Evolutionary conservation across 495 filamentous ascomycete genomes (phyloP), one percentile per base, ranked within the genome.

Genomic region (Aspergillus indologenus): DNA sequence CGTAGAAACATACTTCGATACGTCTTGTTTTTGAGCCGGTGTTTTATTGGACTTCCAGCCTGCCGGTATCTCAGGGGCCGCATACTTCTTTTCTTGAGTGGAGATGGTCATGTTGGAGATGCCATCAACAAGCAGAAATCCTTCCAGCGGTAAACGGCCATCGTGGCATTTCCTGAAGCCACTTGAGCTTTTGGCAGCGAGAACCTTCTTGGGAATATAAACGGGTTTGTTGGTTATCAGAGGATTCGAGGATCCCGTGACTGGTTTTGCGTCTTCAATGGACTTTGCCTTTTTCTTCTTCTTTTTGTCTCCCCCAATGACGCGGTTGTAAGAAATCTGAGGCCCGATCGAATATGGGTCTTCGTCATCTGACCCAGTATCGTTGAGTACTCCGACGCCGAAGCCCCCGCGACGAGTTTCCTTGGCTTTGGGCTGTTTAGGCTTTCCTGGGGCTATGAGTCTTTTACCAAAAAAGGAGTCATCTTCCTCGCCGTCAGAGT

Each of bases 331-430:
- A n/a, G 88, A 90, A 68, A 96, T 92, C 65, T 85, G 85, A 8
- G 94, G 94, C 0, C 94, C 92, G 20, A 98, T 83, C 47, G 90
- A 90, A 73, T 97, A 98, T 0, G 90, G 90, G 65, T 98, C 95
- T 66, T 97, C 94, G 56, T 98, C 92, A 64, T 98, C 94, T n/a
- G 94, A 97, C 3, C 91, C 93, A 18, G 87, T 96, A 59, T 98
- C 94, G 65, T 98, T 98, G 53, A 98, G 71, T 20, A 97, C 77
- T 3, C 94, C 94, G 15, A 95, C 88, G 0, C 94, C 94, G 49
- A 98, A 91, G 0, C 87, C 89, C 49, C 86, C 83, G 26, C 82
- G 81, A 7, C 64, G 71, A 18, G 81, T 69, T 53, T 75, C 81
- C 43, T 83, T 82, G 15, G 79, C 76, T 53, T 79, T 79, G 29